These are phyloP conservation scores for Zygnema circumcarinatum DNA, from an alignment of 139 green algal species.

Conservation along the genomic window DNA sequence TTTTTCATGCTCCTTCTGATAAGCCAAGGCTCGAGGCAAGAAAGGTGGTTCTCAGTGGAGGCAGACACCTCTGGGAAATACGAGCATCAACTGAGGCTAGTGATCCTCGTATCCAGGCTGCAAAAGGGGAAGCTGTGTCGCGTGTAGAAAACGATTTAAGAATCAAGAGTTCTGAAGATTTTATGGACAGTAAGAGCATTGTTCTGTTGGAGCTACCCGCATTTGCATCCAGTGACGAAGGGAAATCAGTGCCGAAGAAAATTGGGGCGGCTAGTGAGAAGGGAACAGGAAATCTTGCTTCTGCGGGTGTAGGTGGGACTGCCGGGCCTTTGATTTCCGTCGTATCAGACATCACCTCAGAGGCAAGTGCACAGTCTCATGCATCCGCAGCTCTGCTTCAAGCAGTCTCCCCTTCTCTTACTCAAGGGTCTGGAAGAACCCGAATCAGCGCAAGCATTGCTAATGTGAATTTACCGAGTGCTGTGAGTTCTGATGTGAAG, in stretches of 20 bases:
- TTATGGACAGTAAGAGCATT: background rate
- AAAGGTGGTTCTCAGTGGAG: conserved; percentile 14
- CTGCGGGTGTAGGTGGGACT: too few species aligned
- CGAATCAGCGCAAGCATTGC: background rate
- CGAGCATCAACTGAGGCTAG: background rate
- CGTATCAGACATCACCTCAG: background rate
- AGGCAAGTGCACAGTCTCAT: background rate
- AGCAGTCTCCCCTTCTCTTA: background rate
- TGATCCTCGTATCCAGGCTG: background rate
- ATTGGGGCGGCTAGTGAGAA: too few species aligned
- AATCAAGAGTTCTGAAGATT: too few species aligned
- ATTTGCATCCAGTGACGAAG: background rate
- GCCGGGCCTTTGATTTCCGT: too few species aligned
- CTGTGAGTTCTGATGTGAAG: background rate
- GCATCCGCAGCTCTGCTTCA: background rate
- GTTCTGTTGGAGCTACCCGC: background rate
- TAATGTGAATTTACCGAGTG: background rate
- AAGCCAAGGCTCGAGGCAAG: background rate
- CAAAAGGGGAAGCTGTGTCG: too few species aligned
- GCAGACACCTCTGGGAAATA: conserved; percentile 5
- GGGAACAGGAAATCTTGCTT: too few species aligned
- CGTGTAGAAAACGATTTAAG: too few species aligned
- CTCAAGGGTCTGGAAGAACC: background rate
- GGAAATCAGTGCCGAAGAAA: too few species aligned
- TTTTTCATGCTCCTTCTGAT: background rate